These are phyloP conservation scores for Orbilia javanica DNA, from an alignment of 2,329 filamentous ascomycete genomes.

Conservation along the genomic window DNA sequence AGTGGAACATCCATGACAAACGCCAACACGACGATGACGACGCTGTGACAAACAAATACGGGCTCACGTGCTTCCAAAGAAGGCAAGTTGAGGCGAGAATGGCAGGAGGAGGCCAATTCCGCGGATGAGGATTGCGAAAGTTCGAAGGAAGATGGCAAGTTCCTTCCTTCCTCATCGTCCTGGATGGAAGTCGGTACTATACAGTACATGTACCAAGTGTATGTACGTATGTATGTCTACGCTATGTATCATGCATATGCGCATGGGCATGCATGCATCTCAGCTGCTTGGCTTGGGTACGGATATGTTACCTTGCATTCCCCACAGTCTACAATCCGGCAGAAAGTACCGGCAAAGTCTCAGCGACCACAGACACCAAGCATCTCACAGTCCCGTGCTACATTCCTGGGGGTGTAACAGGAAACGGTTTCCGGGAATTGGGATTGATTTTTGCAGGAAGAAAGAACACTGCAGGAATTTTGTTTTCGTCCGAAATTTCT, in stretches of 20 bases:
- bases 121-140: conserved; percentile 22
- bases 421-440: conserved; percentile 43
- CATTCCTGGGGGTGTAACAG: conserved; percentile 4
- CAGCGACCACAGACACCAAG: conserved; percentile 10
- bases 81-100: conserved; percentile 23
- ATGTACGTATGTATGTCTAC: neutral
- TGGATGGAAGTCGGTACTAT: neutral
- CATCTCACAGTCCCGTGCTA: conserved; percentile 34
- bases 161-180: neutral
- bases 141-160: conserved; percentile 7
- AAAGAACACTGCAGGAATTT: neutral
- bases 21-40: conserved; percentile 22
- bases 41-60: neutral
- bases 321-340: conserved; percentile 31
- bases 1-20: conserved; percentile 22
- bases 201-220: neutral
- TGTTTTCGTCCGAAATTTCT: neutral
- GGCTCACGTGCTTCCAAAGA: conserved; percentile 2
- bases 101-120: conserved; percentile 25
- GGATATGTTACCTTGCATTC: conserved; percentile 28
- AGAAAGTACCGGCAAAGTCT: conserved; percentile 28
- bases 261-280: conserved; percentile 18
- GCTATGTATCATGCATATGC: conserved; percentile 10
- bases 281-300: conserved; percentile 18
- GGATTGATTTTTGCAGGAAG: too few relatives aligned